Base-by-base conservation (phyloP, 2,329 filamentous ascomycete species). In the Trichoderma aggressivum region DNA sequence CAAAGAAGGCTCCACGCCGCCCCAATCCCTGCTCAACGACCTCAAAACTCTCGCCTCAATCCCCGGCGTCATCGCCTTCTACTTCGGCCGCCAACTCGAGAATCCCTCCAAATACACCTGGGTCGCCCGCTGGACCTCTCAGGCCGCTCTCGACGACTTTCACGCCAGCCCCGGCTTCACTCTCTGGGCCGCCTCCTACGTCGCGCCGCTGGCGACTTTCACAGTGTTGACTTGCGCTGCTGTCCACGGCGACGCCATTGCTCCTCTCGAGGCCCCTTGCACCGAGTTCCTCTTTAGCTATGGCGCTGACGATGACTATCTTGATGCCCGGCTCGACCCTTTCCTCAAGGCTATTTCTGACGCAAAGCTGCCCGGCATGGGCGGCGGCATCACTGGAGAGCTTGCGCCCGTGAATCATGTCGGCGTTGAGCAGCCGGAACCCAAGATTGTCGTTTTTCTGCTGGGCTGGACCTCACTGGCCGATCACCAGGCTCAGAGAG, bases 401-500 rank as follows among this genome's bases (percentile, higher is more conserved):
- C 80, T 81, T 67, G 75, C 76, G 24, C 75, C 78, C n/a, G 76
- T 78, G 21, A 74, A 76, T 2, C 73, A 79, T 58, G 75, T 76
- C 3, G 75, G 76, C 34, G 77, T 77, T 21, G 74, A 75, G 18
- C 73, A 75, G 12, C 75, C 78, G 28, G 75, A 77, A 61, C 79
- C 77, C 3, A 75, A 75, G 36, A 78, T 79, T 14, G 79, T 77
- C 16, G 75, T 78, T 67, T 73, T 81, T 71, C 71, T 83, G 28
- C 71, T 83, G 47, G 82, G 82, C 6, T 83, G 82, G 82, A 81
- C 83, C 21, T 81, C 78, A 72, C 80, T 77, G 72, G 80, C 81
- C 50, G 81, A 78, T 24, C 82, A 83, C 73, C 53, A 80, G 36
- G 76, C 78, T 18, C 75, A 81, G 68, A 78, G 77, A 34, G 78